Evolutionary conservation across 345 rosid genomes (phyloP).

Genomic region (Euphorbia peplus): DNA sequence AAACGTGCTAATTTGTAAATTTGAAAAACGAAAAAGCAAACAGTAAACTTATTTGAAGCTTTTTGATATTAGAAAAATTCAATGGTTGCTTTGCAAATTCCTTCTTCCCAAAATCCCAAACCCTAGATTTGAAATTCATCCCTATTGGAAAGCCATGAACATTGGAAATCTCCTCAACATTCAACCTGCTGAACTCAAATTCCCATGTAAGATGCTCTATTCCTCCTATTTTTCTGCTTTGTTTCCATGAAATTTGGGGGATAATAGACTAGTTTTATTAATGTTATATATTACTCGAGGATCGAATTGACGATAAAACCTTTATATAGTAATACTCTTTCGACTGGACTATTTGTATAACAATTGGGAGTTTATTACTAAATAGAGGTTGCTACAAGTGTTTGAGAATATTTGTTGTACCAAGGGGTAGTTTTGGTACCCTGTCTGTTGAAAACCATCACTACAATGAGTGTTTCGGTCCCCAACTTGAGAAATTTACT

Average conservation of each 20-base stretch:
- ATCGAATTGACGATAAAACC: too few relatives aligned
- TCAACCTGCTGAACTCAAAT: constrained; percentile 77
- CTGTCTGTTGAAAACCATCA: too few relatives aligned
- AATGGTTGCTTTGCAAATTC: background rate
- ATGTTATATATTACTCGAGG: background rate
- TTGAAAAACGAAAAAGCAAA: background rate
- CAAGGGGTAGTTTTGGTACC: too few relatives aligned
- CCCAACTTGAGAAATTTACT: too few relatives aligned
- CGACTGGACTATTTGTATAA: too few relatives aligned
- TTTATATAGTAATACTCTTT: too few relatives aligned
- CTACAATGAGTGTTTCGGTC: too few relatives aligned
- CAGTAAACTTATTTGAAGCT: background rate
- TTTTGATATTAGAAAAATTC: background rate
- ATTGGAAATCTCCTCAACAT: constrained; percentile 62
- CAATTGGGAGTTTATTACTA: too few relatives aligned
- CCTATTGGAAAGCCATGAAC: constrained; percentile 27
- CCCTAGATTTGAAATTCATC: background rate
- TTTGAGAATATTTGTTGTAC: too few relatives aligned
- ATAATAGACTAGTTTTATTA: background rate
- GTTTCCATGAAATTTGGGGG: background rate
- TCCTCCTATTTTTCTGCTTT: constrained; percentile 17
- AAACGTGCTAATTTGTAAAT: too few relatives aligned
- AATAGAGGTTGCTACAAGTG: too few relatives aligned
- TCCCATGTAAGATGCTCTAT: constrained; percentile 55
- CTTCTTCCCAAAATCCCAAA: background rate